Evolutionary conservation across 2,329 filamentous ascomycete species (phyloP), one percentile per base, ranked within the genome.

Genomic region (Aspergillus piperis): DNA sequence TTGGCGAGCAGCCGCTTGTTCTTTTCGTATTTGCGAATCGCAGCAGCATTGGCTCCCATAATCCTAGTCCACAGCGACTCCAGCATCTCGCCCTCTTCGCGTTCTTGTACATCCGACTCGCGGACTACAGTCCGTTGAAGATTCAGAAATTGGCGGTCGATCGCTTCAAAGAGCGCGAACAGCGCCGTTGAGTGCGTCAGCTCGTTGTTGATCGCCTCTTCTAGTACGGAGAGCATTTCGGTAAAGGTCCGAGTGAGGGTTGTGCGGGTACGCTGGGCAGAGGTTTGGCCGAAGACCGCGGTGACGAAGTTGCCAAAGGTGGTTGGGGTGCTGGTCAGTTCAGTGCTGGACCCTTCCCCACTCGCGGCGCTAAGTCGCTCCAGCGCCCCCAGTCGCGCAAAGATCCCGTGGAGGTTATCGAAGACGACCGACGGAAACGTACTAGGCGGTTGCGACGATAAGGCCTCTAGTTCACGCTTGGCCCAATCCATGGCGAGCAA

Each of bases 401-500:
- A 84, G 41, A 94, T 78, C 68, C 85, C 88, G 80, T 96, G 91
- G 51, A 96, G 81, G 73, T 96, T 96, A 75, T 92, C 90, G 73
- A 92, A 92, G 47, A 90, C 85, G n/a, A 78, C 74, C 11, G 87
- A 86, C 17, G 88, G 86, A 21, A 96, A 78, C 2, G 87, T 84
- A 47, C 84, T 85, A 1, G 85, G 83, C 6, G 87, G 86, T 19
- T 84, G 79, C 21, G 82, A 81, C 62, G 87, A 85, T 59, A 95
- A 80, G 49, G 88, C 87, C 62, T 87, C 83, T 13, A 98, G 85
- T 75, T 97, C 92, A 65, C 92, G 88, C 71, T 90, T 90, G 13
- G 92, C 91, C 94, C 94, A 97, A 73, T 96, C 92, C 92, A 98
- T 97, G 54, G 96, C 92, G 62, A 95, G 89, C 38, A 98, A 83